phyloP scores from a whole-genome alignment of 345 rosid species.

The Citrus trifoliata region DNA sequence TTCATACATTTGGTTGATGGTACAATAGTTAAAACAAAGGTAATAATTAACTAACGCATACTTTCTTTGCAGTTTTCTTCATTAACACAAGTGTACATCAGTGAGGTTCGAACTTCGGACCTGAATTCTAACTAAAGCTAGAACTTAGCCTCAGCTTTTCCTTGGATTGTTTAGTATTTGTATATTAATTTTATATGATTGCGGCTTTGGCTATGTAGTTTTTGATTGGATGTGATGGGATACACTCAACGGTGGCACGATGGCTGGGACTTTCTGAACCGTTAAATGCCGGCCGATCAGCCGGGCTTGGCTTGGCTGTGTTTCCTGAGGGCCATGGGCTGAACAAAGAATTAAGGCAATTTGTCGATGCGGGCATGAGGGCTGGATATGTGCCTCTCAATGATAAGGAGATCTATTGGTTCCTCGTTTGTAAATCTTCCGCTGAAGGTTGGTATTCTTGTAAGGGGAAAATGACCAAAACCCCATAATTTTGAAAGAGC shows the following conservation, averaged over 20 bases:
- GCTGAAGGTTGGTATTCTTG: conserved; percentile 12
- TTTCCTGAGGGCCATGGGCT: conserved; percentile 37
- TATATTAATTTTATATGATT: background rate
- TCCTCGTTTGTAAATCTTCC: conserved; percentile 1
- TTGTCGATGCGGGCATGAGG: conserved; percentile 28
- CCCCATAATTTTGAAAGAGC: too few species aligned
- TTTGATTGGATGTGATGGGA: conserved; percentile 45
- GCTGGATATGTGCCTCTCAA: conserved; percentile 28
- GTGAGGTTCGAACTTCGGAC: too few species aligned
- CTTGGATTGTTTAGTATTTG: background rate
- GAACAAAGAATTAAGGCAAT: conserved; percentile 11
- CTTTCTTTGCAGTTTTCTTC: background rate
- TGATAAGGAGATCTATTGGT: conserved; percentile 33
- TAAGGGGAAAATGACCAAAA: too few species aligned
- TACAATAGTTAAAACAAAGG: conserved; percentile 33
- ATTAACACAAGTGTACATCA: too few species aligned
- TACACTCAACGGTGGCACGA: conserved; percentile 28
- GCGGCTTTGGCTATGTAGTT: conserved; percentile 7
- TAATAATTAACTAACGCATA: background rate
- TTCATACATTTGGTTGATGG: conserved; percentile 30
- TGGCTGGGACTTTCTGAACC: conserved; percentile 34
- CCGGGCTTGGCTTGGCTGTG: conserved; percentile 26
- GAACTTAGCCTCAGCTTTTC: too few species aligned
- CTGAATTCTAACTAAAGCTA: too few species aligned
- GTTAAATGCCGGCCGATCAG: conserved; percentile 29